Conservation (phyloP, 495 filamentous ascomycete species). For the Xylaria cubensis region DNA sequence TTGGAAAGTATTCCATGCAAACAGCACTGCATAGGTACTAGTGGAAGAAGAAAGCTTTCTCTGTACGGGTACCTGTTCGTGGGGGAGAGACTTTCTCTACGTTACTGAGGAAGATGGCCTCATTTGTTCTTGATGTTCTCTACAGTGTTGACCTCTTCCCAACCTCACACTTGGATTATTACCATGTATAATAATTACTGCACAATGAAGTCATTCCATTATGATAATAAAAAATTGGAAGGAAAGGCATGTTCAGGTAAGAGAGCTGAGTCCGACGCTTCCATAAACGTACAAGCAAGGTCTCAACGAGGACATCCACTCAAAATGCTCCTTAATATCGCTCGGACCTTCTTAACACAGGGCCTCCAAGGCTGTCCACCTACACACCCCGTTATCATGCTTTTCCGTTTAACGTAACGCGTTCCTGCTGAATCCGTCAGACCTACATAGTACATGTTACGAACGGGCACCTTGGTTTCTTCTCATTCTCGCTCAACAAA, state of each 20-base stretch:
- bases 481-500: not conserved
- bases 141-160: not conserved
- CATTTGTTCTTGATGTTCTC: not conserved
- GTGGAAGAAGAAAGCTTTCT: too few species aligned
- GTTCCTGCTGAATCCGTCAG: not conserved
- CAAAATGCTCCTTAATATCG: constrained; percentile 18
- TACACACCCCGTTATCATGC: not conserved
- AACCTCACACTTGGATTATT: not conserved
- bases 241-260: not conserved
- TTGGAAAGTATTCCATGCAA: not conserved
- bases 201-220: not conserved
- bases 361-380: not conserved
- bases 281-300: not conserved
- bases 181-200: not conserved
- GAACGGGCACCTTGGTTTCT: not conserved
- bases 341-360: not conserved
- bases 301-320: not conserved
- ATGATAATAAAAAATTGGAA: not conserved
- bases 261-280: not conserved
- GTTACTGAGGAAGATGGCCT: not conserved
- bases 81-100: too few species aligned
- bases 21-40: not conserved
- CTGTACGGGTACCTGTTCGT: too few species aligned
- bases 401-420: constrained; percentile 5
- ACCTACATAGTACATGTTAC: not conserved